A percentile compares a stretch with the other conserved stretches of the same genome.
Conservation (phyloP, 2,329 filamentous ascomycete species). For the Sclerotinia nivalis region DNA sequence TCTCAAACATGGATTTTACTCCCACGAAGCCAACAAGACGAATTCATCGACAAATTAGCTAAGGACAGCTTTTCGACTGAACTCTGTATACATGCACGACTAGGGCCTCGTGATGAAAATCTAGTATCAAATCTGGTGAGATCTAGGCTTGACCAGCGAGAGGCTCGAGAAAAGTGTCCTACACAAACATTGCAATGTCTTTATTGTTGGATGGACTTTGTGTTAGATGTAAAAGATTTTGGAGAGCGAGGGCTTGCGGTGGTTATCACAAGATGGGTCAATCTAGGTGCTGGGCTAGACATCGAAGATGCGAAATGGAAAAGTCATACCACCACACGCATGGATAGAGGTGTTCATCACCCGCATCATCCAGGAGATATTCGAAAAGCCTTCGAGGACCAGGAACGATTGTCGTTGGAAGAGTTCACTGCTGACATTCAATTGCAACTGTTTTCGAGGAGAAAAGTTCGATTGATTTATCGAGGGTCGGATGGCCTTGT, state of each 20-base stretch:
- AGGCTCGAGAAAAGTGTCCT: constrained; percentile 21
- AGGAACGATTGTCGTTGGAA: constrained; percentile 19
- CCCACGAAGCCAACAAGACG: constrained; percentile 24
- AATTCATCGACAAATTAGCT: constrained; percentile 14
- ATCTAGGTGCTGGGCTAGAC: constrained; percentile 25
- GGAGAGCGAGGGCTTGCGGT: constrained; percentile 26
- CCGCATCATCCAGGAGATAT: constrained; percentile 4
- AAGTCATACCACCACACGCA: constrained; percentile 12
- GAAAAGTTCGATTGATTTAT: neutral
- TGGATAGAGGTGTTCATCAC: neutral
- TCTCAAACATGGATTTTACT: constrained; percentile 31
- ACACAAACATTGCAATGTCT: constrained; percentile 25
- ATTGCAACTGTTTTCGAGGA: constrained; percentile 16
- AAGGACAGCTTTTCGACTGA: neutral
- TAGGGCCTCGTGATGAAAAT: neutral
- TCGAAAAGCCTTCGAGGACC: constrained; percentile 20
- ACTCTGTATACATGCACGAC: constrained; percentile 26
- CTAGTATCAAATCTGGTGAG: constrained; percentile 23
- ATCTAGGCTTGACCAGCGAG: constrained; percentile 20
- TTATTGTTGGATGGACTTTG: constrained; percentile 29
- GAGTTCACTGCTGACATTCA: constrained; percentile 22
- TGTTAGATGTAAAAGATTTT: constrained; percentile 26
- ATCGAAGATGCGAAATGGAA: constrained; percentile 25
- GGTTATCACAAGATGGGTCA: constrained; percentile 25
- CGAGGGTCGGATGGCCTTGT: constrained; percentile 15